Evolutionary conservation across 2,329 filamentous ascomycete genomes (phyloP), one percentile per base, ranked within the genome.

Genomic region (Fusarium sp.): DNA sequence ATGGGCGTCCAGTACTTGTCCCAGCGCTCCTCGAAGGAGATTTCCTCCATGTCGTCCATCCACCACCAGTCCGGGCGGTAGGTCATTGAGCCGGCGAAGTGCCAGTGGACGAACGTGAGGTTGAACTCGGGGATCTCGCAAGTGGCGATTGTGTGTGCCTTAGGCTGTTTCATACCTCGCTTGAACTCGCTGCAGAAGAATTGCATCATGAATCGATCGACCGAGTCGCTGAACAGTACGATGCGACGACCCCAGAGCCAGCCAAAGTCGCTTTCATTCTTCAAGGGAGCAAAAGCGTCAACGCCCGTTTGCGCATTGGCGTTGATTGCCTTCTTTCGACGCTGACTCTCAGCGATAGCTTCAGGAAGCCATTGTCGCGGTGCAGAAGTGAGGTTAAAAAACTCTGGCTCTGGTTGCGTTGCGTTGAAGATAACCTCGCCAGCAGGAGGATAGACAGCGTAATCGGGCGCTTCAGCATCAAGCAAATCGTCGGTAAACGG

Each of bases 341-440:
- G 66, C 17, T 40, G 3, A 7, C 53, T 63, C 32, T 70, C 67
- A 1, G 62, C 66, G 39, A 70, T 55, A 15, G 59, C 62, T 17
- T 47, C 44, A 17, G 50, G 44, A 20, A 70, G 61, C 67, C 67
- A 70, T 64, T 64, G 52, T n/a, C 54, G 62, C 6, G 67, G 67
- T 2, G 52, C 67, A n/a, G 67, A 67, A 15, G 58, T n/a, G 6
- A 39, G 33, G 3, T 58, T n/a, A n/a, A 60, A 37, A 44, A 60
- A 64, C 3, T 54, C 55, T 3, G 52, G 35, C 20, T 70, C 67
- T 5, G 61, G 75, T 3, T 83, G 75, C 0, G 89, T 90, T 24
- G 90, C 91, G 71, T 93, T 93, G 5, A 89, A 90, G 77, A 93
- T 79, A 50, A 90, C 88, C 0, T 87, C 79, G 9, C 65, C 65